Evolutionary conservation across 2,329 filamentous ascomycete species (phyloP).

Genomic region (Penicillium sumatraense): DNA sequence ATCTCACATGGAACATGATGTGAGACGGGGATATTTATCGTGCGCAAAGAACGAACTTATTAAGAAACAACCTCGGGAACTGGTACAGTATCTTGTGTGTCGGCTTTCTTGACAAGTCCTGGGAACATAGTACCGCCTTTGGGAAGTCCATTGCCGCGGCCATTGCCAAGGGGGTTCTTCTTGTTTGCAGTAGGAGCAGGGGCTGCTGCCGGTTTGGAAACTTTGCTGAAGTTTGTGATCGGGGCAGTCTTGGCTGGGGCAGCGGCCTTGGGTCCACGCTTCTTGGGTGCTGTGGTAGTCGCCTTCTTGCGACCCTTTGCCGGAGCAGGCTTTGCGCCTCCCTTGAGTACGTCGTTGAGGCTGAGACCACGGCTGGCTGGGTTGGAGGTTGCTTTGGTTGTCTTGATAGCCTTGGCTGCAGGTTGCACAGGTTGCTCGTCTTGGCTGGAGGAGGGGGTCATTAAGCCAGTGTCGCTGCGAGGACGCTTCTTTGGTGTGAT

Average conservation of each 20-base stretch:
- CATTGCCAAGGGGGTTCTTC: slow-evolving; percentile 40
- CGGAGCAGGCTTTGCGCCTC: slow-evolving; percentile 24
- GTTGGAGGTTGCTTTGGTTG: slow-evolving; percentile 24
- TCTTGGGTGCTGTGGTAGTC: slow-evolving; percentile 3
- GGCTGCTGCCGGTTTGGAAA: slow-evolving; percentile 34
- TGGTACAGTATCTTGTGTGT: slow-evolving; percentile 3
- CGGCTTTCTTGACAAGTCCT: slow-evolving; percentile 23
- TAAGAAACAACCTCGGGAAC: slow-evolving; percentile 5
- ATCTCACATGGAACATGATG: slow-evolving; percentile 3
- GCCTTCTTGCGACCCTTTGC: slow-evolving; percentile 32
- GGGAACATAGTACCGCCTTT: slow-evolving; percentile 30
- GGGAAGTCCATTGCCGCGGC: slow-evolving; percentile 37
- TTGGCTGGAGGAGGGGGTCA: slow-evolving; percentile 50
- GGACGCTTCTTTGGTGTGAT: slow-evolving; percentile 46
- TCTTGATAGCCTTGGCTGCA: slow-evolving; percentile 26
- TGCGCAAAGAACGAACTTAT: background rate
- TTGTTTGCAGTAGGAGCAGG: slow-evolving; percentile 28
- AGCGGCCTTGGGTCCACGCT: background rate
- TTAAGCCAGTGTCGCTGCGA: slow-evolving; percentile 38
- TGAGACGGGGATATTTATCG: slow-evolving; percentile 10
- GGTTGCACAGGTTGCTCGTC: slow-evolving; percentile 32
- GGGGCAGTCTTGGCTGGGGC: background rate
- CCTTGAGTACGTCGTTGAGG: slow-evolving; percentile 31
- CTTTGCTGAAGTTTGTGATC: slow-evolving; percentile 3
- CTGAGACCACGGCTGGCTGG: slow-evolving; percentile 36